phyloP scores from a whole-genome alignment of 1,139 yeast genomes.

The Debaryomyces robertsiae region DNA sequence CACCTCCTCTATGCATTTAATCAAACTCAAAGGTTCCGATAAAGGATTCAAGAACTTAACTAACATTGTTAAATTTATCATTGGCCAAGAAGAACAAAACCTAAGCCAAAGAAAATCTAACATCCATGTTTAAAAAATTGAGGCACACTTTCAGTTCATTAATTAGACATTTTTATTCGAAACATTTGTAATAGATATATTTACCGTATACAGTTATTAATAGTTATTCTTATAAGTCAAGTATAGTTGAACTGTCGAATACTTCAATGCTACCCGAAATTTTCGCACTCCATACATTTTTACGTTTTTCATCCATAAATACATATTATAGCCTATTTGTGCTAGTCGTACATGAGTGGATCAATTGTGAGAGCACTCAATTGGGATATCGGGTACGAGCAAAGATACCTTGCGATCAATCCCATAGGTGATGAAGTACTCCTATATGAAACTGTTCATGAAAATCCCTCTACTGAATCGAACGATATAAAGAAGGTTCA shows the following conservation, averaged over 20 bases:
- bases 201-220: neutral
- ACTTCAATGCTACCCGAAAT: neutral
- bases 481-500: constrained; percentile 48
- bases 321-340: too few relatives aligned
- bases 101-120: constrained; percentile 20
- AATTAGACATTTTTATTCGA: constrained; percentile 3
- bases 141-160: constrained; percentile 1
- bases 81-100: constrained; percentile 39
- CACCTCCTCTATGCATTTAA: constrained; percentile 54
- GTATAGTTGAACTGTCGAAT: neutral
- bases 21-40: constrained; percentile 67
- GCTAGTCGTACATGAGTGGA: constrained; percentile 45
- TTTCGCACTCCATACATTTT: too few relatives aligned
- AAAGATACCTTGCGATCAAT: constrained; percentile 62
- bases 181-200: neutral
- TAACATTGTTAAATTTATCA: constrained; percentile 46
- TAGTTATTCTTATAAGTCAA: neutral
- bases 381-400: constrained; percentile 60
- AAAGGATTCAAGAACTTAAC: constrained; percentile 61
- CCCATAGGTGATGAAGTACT: constrained; percentile 72
- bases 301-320: too few relatives aligned
- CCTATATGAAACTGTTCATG: constrained; percentile 56
- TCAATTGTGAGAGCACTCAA: constrained; percentile 57
- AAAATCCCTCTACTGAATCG: constrained; percentile 36
- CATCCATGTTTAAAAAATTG: constrained; percentile 3